Base-by-base conservation (phyloP, 1,139 yeast species). In the Candida tetrigidarum region DNA sequence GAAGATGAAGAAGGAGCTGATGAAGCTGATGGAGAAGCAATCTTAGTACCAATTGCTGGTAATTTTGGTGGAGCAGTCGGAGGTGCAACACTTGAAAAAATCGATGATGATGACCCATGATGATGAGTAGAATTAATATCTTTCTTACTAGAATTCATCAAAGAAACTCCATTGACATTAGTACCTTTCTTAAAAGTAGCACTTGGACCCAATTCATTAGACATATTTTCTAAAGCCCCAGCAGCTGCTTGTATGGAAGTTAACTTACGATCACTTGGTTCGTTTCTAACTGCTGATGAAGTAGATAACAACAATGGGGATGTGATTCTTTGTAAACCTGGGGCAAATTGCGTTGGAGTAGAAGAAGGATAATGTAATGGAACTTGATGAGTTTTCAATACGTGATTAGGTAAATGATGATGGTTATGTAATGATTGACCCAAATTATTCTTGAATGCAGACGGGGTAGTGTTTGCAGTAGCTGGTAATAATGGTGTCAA, bases 271-370 rank as follows among this genome's bases (percentile, higher is more conserved):
- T 51, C 42, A 42, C 20, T 42, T 16, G 48, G 47, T 30, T 49
- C 49, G 26, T 44, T 54, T 49, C 74, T 65, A 2, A 75, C 64
- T 44, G 72, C 68, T 28, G 74, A 69, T 19, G 71, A 58, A 47
- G 80, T 69, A 14, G 76, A 71, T 37, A 83, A 69, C 47, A 83
- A 63, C 45, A 83, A 66, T 0, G 89, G 89, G 10, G 87, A 82
- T 0, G 88, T 83, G 46, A 83, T 83, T 41, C 83, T 63, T 52
- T 79, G 80, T 46, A 83, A 64, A 34, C 84, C 84, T 0, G 86
- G 81, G 27, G 86, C 87, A 69, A 81, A 83, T 56, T 82, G 87
- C 1, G 87, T 78, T 18, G 89, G 89, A 1, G 87, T 82, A 1
- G 86, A 81, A 4, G 81, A 73, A 6, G 89, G 89, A 58, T 83